Conservation (phyloP, 192 early-diverging fungal species). For the Backusella luteola region DNA sequence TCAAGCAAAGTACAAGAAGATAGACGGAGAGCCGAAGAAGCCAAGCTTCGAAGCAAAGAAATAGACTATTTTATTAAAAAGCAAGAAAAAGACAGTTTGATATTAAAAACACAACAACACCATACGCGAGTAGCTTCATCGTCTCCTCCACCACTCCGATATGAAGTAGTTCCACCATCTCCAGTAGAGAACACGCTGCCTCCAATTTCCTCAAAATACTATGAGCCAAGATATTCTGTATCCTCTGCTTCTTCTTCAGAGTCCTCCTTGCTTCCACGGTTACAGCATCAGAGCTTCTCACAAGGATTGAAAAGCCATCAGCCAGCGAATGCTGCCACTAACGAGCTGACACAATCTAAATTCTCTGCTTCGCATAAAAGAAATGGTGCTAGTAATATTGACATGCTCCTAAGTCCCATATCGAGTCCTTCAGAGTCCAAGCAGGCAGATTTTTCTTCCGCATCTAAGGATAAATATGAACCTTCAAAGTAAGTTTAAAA, state of each 20-base stretch:
- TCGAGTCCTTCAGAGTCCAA: not conserved
- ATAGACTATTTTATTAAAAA: conserved; percentile 44
- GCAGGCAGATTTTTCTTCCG: not conserved
- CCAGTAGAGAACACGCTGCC: not conserved
- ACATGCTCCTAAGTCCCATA: conserved; percentile 2
- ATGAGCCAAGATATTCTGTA: not conserved
- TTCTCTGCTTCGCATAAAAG: not conserved
- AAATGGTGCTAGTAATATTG: conserved; percentile 9
- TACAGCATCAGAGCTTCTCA: not conserved
- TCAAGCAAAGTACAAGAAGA: conserved; percentile 52
- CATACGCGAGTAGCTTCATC: not conserved
- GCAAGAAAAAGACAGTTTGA: not conserved
- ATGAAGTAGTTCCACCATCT: not conserved
- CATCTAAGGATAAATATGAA: conserved; percentile 1
- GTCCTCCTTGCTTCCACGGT: not conserved
- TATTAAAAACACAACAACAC: not conserved
- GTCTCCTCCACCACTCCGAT: not conserved
- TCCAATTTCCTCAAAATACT: conserved; percentile 5
- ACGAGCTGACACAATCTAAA: not conserved
- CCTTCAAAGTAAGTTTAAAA: conserved; percentile 1
- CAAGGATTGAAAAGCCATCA: not conserved
- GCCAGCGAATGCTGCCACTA: not conserved
- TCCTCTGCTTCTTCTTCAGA: not conserved
- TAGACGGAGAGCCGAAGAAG: conserved; percentile 49
- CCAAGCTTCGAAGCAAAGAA: conserved; percentile 41